Evolutionary conservation across 176 grass and related monocot species (phyloP).

Genomic region (Coix lacrymajobi): DNA sequence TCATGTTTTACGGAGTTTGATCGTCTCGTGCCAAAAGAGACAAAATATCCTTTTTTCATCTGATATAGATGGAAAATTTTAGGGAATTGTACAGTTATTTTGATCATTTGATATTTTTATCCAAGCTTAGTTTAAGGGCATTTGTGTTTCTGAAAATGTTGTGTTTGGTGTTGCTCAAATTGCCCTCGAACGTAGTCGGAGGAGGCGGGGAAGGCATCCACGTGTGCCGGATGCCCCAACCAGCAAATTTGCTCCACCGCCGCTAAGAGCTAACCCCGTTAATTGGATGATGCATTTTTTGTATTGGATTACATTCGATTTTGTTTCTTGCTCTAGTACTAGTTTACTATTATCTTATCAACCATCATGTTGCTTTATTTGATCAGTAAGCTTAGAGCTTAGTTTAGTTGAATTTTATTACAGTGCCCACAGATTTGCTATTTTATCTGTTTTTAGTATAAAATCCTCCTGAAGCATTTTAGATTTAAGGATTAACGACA

Average conservation of each 20-base stretch:
- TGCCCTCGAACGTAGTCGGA: constrained; percentile 86
- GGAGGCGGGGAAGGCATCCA: constrained; percentile 74
- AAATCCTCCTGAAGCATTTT: neutral
- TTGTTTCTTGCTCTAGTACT: neutral
- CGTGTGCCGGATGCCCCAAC: constrained; percentile 86
- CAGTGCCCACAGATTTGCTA: neutral
- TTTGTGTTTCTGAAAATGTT: neutral
- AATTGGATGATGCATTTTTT: neutral
- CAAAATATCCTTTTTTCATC: neutral
- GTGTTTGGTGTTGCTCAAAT: constrained; percentile 29
- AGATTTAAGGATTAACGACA: neutral
- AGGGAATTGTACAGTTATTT: neutral
- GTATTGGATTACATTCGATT: neutral
- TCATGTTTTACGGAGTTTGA: neutral
- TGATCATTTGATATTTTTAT: neutral
- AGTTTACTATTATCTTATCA: neutral
- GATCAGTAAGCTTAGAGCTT: neutral
- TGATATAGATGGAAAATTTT: neutral
- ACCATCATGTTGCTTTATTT: neutral
- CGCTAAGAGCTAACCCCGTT: constrained; percentile 82
- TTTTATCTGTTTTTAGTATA: neutral
- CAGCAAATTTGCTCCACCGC: constrained; percentile 88
- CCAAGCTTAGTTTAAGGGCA: neutral
- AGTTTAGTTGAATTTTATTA: neutral
- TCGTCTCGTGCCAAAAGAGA: neutral